A percentile compares a stretch with the other conserved stretches of the same genome.
These are phyloP conservation scores for Aureobasidium pullulans DNA, from an alignment of 2,329 filamentous ascomycete genomes.

Conservation along the genomic window DNA sequence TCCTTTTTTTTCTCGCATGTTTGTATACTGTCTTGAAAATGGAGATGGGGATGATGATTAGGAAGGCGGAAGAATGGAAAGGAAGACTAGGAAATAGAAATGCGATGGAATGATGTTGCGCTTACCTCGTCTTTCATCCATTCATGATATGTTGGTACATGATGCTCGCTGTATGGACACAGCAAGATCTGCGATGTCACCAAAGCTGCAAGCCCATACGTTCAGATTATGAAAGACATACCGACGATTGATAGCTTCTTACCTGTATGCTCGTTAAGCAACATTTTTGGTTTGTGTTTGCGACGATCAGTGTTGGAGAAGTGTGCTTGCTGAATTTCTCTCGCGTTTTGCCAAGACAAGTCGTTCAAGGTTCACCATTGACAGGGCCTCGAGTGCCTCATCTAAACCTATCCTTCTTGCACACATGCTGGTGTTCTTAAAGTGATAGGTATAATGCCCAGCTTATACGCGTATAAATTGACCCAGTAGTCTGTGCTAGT, in stretches of 20 bases:
- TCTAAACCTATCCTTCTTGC: neutral
- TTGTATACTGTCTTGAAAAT: neutral
- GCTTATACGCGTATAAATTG: too few relatives aligned
- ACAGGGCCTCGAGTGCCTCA: neutral
- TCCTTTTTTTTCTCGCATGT: conserved; percentile 38
- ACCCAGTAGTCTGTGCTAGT: neutral
- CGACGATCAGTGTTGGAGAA: neutral
- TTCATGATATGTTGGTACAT: conserved; percentile 74
- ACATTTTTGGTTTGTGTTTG: conserved; percentile 25
- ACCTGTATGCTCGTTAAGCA: conserved; percentile 36
- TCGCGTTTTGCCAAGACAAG: neutral
- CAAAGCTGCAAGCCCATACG: conserved; percentile 48
- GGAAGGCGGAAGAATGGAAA: neutral
- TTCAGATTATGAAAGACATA: neutral
- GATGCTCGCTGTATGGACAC: conserved; percentile 74
- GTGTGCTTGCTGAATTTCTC: neutral
- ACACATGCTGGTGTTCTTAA: neutral
- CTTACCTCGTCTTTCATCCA: conserved; percentile 82
- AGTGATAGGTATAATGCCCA: too few relatives aligned
- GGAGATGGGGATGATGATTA: neutral
- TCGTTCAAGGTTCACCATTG: neutral
- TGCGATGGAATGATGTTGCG: neutral
- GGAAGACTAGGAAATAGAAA: neutral
- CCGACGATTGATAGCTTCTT: neutral
- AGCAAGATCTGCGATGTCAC: conserved; percentile 60